Conservation (phyloP, 2,329 filamentous ascomycete genomes). For the Aspergillus pseudonomiae region DNA sequence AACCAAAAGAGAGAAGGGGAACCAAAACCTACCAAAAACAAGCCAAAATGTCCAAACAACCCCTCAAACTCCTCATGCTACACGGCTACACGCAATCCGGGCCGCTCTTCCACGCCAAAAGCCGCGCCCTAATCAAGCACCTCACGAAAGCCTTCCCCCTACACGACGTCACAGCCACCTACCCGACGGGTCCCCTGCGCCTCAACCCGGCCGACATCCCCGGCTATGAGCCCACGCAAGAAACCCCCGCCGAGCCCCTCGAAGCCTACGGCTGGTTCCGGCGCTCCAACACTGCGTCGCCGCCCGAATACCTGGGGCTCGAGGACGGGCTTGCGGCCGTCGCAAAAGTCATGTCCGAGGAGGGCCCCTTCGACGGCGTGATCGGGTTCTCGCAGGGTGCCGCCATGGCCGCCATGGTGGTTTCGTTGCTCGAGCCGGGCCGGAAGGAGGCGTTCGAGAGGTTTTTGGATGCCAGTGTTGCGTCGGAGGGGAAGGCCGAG, state of each 20-base stretch:
- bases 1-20: background rate
- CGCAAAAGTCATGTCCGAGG: conserved; percentile 62
- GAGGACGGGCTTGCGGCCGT: conserved; percentile 68
- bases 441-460: conserved; percentile 52
- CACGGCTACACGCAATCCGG: conserved; percentile 93
- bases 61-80: conserved; percentile 72
- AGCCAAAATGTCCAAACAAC: conserved; percentile 19
- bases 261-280: conserved; percentile 87
- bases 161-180: conserved; percentile 63
- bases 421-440: conserved; percentile 67
- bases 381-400: conserved; percentile 84
- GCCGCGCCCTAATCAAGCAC: conserved; percentile 80
- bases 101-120: conserved; percentile 81
- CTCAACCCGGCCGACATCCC: conserved; percentile 70
- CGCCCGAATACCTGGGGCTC: conserved; percentile 67
- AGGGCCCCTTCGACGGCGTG: conserved; percentile 74
- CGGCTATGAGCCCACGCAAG: conserved; percentile 58
- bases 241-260: conserved; percentile 47
- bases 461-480: conserved; percentile 29
- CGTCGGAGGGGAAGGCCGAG: conserved; percentile 19
- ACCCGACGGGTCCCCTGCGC: conserved; percentile 69
- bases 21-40: too few species aligned
- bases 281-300: conserved; percentile 62
- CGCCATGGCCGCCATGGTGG: conserved; percentile 71
- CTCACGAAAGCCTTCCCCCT: conserved; percentile 72